phyloP scores from a whole-genome alignment of 305 asterid species.

The Lippia alba region DNA sequence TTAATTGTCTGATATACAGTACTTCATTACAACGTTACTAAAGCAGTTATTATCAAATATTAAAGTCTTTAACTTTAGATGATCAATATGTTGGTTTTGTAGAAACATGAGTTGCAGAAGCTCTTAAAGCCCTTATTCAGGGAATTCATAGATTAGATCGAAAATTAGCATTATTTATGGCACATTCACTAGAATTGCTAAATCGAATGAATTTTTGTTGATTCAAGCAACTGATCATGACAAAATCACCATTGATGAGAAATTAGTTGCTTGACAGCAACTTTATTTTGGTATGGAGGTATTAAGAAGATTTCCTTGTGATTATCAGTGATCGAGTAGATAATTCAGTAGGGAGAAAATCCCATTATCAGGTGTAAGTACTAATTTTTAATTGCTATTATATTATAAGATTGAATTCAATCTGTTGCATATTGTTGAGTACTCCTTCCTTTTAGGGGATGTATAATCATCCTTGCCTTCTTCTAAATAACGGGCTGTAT shows the following conservation, averaged over 20 bases:
- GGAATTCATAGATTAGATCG: neutral
- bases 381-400: constrained; percentile 7
- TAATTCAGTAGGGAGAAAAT: neutral
- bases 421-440: neutral
- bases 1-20: neutral
- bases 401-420: neutral
- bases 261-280: neutral
- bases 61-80: neutral
- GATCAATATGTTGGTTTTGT: constrained; percentile 14
- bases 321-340: constrained; percentile 9
- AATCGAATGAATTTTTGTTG: neutral
- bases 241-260: neutral
- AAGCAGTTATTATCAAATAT: neutral
- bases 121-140: constrained; percentile 12
- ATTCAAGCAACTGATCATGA: constrained; percentile 2
- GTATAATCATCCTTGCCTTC: neutral
- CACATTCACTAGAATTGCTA: neutral
- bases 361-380: neutral
- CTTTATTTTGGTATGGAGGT: neutral
- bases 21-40: neutral
- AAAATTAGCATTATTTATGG: neutral
- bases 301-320: neutral
- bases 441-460: neutral
- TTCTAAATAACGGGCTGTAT: neutral
- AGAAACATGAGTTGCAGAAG: no score